Percentiles rank a stretch among this genome's conserved stretches.
Evolutionary conservation across 768 basidiomycete species (phyloP).

Genomic region (Xerocomellus chrysenteron): DNA sequence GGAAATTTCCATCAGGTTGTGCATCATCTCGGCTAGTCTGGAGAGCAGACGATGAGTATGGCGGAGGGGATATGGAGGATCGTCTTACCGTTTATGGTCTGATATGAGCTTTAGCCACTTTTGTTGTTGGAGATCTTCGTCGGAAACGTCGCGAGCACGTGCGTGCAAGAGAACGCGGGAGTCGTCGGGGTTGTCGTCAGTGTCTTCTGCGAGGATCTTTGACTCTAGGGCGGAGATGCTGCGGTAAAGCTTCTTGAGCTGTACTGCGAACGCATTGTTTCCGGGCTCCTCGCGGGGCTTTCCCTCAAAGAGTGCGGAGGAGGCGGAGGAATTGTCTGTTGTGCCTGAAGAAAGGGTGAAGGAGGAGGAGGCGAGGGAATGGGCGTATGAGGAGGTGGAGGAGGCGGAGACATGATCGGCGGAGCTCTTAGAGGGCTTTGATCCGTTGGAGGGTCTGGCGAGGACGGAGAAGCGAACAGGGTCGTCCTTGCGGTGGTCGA

Average conservation of each 20-base stretch:
- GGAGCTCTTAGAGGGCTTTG: conserved; percentile 53
- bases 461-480: conserved; percentile 80
- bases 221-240: conserved; percentile 77
- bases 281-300: conserved; percentile 51
- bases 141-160: conserved; percentile 33
- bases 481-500: conserved; percentile 89
- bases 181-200: conserved; percentile 50
- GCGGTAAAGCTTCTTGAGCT: conserved; percentile 83
- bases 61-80: neutral
- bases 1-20: conserved; percentile 82
- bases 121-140: conserved; percentile 68
- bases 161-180: conserved; percentile 36
- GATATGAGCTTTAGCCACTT: conserved; percentile 70
- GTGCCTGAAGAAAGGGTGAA: conserved; percentile 74
- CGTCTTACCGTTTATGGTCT: conserved; percentile 83
- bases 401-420: conserved; percentile 74
- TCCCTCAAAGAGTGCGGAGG: conserved; percentile 67
- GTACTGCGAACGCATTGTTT: conserved; percentile 66
- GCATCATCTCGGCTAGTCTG: conserved; percentile 89
- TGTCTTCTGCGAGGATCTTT: conserved; percentile 63
- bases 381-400: conserved; percentile 71
- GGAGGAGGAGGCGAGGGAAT: conserved; percentile 63
- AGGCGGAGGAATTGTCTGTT: conserved; percentile 72
- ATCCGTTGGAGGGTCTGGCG: conserved; percentile 43
- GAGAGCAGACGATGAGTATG: conserved; percentile 4